Conservation (phyloP, 2,329 filamentous ascomycete species). For the Alternaria rosae region DNA sequence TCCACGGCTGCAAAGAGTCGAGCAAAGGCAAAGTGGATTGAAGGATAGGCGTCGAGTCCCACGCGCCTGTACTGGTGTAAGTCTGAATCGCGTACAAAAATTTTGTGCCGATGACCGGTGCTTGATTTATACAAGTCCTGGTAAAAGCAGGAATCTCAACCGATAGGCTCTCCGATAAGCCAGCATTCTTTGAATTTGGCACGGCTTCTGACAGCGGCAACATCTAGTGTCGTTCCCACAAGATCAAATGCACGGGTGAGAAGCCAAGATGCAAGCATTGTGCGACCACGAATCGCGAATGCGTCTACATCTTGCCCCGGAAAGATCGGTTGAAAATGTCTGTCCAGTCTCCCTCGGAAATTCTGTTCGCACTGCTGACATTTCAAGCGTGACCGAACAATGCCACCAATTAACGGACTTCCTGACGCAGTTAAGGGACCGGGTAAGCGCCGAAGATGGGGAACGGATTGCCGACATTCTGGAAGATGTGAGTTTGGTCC, state of each 20-base stretch:
- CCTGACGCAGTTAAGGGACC: constrained; percentile 24
- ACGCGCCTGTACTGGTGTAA: constrained; percentile 41
- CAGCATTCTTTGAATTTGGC: not conserved
- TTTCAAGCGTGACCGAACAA: constrained; percentile 36
- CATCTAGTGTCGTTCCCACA: constrained; percentile 48
- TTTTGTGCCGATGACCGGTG: not conserved
- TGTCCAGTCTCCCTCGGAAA: constrained; percentile 4
- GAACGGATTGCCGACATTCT: constrained; percentile 33
- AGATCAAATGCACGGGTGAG: constrained; percentile 52
- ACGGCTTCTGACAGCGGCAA: constrained; percentile 18
- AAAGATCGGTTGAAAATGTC: constrained; percentile 50
- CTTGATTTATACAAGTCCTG: not conserved
- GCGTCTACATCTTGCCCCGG: constrained; percentile 50
- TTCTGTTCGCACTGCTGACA: constrained; percentile 15
- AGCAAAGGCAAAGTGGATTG: constrained; percentile 12
- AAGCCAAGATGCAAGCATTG: constrained; percentile 50
- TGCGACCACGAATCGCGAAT: constrained; percentile 41
- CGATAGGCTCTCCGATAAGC: constrained; percentile 3
- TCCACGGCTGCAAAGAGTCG: constrained; percentile 36
- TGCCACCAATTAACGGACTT: constrained; percentile 38
- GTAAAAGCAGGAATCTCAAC: not conserved
- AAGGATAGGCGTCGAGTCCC: constrained; percentile 37
- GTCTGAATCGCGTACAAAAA: constrained; percentile 13
- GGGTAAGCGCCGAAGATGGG: constrained; percentile 29
- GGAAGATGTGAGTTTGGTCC: constrained; percentile 24